Evolutionary conservation across 768 basidiomycete genomes (phyloP).

Genomic region (Naganishia antarctica): DNA sequence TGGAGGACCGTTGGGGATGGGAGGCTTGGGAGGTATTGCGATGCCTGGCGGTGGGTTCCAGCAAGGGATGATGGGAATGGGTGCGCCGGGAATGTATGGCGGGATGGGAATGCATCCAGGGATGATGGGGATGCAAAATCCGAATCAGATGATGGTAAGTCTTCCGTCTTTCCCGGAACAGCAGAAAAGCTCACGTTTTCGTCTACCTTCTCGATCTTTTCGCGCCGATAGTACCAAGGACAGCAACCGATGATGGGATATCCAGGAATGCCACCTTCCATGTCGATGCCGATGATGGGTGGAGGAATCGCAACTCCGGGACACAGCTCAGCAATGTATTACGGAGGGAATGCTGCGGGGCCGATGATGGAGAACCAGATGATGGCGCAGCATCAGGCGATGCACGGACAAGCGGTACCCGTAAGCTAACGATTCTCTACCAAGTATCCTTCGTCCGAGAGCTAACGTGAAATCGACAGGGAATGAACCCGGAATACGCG

Average conservation of each 20-base stretch:
- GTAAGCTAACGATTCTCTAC: background rate
- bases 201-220: no score
- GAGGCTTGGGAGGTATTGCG: no score
- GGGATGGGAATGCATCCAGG: no score
- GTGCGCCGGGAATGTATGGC: no score
- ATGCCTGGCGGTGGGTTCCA: no score
- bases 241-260: no score
- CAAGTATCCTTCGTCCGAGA: background rate
- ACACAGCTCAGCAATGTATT: background rate
- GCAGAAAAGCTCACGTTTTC: no score
- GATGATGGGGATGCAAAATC: background rate
- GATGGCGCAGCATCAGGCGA: slow-evolving; percentile 22
- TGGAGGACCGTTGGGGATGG: no score
- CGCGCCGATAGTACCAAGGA: no score
- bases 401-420: slow-evolving; percentile 21
- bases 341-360: background rate
- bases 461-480: background rate
- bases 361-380: slow-evolving; percentile 23
- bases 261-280: no score
- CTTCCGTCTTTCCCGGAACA: background rate
- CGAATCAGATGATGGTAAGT: background rate
- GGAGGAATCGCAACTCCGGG: background rate
- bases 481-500: slow-evolving; percentile 13
- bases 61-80: no score
- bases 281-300: background rate